phyloP scores from a whole-genome alignment of 495 filamentous ascomycete species.

The Melanomma pulvis-pyrius region DNA sequence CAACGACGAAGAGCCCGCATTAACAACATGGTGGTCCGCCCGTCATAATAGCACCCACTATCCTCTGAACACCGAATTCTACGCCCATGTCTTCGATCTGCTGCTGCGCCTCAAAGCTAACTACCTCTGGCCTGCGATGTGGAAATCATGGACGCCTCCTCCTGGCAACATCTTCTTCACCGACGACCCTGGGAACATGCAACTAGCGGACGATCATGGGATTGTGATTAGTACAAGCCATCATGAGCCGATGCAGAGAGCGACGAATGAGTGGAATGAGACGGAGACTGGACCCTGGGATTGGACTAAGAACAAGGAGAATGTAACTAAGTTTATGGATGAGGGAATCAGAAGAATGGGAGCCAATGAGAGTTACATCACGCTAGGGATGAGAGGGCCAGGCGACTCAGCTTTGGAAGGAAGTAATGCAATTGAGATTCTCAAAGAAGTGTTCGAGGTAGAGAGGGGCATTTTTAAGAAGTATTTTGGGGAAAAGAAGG shows the following conservation, averaged over 20 bases:
- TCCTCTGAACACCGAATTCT: slow-evolving; percentile 24
- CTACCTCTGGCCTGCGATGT: slow-evolving; percentile 33
- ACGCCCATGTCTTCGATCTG: slow-evolving; percentile 27
- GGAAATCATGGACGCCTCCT: slow-evolving; percentile 16
- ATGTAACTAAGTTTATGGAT: slow-evolving; percentile 27
- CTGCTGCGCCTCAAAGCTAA: slow-evolving; percentile 26
- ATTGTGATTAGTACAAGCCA: slow-evolving; percentile 30
- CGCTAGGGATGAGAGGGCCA: slow-evolving; percentile 28
- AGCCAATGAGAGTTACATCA: slow-evolving; percentile 18
- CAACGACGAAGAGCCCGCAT: slow-evolving; percentile 30
- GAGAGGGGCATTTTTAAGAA: slow-evolving; percentile 23
- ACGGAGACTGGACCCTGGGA: slow-evolving; percentile 23
- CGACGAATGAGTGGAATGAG: slow-evolving; percentile 29
- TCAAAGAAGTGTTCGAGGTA: slow-evolving; percentile 20
- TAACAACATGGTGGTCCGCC: slow-evolving; percentile 21
- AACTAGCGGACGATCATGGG: slow-evolving; percentile 27
- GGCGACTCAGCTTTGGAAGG: slow-evolving; percentile 14
- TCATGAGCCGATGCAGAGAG: slow-evolving; percentile 30
- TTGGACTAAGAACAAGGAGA: slow-evolving; percentile 25
- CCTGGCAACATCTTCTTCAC: slow-evolving; percentile 29
- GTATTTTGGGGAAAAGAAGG: slow-evolving; percentile 5
- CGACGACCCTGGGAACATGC: slow-evolving; percentile 26
- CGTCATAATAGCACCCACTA: slow-evolving; percentile 18
- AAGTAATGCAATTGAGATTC: slow-evolving; percentile 16
- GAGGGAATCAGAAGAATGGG: slow-evolving; percentile 19